Percentiles rank a stretch among this genome's conserved stretches.
Evolutionary conservation across 2,329 filamentous ascomycete species (phyloP).

Genomic region (Trichoderma sp.): DNA sequence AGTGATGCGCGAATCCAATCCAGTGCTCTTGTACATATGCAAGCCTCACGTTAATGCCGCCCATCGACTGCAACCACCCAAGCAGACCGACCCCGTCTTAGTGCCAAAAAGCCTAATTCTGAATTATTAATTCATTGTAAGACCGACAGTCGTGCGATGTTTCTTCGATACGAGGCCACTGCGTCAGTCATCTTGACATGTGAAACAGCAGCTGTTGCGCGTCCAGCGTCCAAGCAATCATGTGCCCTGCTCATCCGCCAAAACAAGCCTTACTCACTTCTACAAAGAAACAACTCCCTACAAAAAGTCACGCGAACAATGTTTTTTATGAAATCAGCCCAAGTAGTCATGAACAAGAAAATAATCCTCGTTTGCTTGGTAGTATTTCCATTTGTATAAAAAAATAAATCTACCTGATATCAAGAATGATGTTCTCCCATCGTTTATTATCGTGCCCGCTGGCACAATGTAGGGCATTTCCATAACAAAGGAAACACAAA

Average conservation of each 20-base stretch:
- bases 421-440: conserved; percentile 3
- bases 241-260: background rate
- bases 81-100: background rate
- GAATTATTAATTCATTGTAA: background rate
- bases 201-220: background rate
- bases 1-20: background rate
- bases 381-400: conserved; percentile 15
- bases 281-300: background rate
- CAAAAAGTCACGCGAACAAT: background rate
- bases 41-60: background rate
- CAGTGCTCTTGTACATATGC: background rate
- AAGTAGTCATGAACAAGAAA: background rate
- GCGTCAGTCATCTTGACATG: background rate
- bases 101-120: background rate
- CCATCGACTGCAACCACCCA: background rate
- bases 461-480: background rate
- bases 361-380: background rate
- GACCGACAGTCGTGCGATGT: background rate
- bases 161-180: background rate
- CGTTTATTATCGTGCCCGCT: background rate
- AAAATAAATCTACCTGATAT: conserved; percentile 4
- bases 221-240: background rate
- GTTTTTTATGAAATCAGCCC: background rate
- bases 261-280: background rate
- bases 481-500: background rate